phyloP scores from a whole-genome alignment of 2,329 filamentous ascomycete genomes.

The Penicillium brevicompactum region DNA sequence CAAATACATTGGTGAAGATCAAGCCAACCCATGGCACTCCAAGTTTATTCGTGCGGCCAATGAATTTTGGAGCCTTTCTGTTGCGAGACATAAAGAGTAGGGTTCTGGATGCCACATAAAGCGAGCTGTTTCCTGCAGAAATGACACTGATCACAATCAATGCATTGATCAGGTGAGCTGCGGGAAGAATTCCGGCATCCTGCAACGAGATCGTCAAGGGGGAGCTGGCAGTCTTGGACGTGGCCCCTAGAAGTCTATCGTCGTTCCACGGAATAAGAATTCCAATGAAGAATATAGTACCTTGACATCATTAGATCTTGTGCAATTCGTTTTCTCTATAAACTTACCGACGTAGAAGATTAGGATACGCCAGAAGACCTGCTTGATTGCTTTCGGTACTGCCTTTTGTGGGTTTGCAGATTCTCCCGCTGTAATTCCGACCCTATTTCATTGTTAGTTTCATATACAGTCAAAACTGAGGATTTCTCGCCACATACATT shows the following conservation, averaged over 20 bases:
- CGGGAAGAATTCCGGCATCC: conserved; percentile 72
- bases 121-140: conserved; percentile 71
- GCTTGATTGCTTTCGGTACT: conserved; percentile 47
- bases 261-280: conserved; percentile 73
- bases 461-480: too few species aligned
- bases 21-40: conserved; percentile 65
- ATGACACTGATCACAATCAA: conserved; percentile 75
- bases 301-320: conserved; percentile 32
- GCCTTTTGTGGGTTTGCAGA: conserved; percentile 47
- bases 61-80: conserved; percentile 68
- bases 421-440: conserved; percentile 40
- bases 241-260: conserved; percentile 61
- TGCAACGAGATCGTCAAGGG: conserved; percentile 75
- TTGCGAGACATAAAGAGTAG: conserved; percentile 75
- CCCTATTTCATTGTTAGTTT: conserved; percentile 27
- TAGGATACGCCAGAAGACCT: conserved; percentile 46
- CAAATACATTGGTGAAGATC: conserved; percentile 69
- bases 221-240: conserved; percentile 66
- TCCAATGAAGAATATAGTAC: conserved; percentile 72
- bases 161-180: conserved; percentile 75
- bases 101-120: conserved; percentile 76
- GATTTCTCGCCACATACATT: too few species aligned
- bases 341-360: conserved; percentile 61
- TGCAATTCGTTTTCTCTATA: neutral
- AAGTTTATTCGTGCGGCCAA: conserved; percentile 67